phyloP scores from a whole-genome alignment of 257 asterid species.

The Penstemon newberryi region DNA sequence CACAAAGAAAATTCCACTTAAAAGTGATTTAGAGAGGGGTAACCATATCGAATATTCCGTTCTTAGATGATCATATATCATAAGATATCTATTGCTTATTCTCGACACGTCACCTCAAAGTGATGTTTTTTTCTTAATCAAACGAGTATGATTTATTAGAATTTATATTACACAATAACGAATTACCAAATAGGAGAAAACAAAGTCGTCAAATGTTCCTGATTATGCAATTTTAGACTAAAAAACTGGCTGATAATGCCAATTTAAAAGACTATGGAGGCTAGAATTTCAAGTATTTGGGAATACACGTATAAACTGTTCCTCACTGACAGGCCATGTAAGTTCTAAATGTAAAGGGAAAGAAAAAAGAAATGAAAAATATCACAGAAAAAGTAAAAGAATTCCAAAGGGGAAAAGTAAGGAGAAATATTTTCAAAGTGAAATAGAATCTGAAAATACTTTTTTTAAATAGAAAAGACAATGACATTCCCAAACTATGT shows the following conservation, averaged over 20 bases:
- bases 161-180: conserved; percentile 3
- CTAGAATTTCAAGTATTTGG: neutral
- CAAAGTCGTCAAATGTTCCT: neutral
- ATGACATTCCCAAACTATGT: conserved; percentile 9
- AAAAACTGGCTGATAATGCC: conserved; percentile 1
- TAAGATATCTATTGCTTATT: neutral
- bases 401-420: neutral
- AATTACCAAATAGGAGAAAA: neutral
- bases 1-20: neutral
- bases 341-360: neutral
- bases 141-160: conserved; percentile 2
- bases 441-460: neutral
- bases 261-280: neutral
- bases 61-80: conserved; percentile 17
- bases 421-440: neutral
- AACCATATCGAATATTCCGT: neutral
- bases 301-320: too few relatives aligned
- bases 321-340: neutral
- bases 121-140: neutral
- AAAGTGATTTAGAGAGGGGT: conserved; percentile 4
- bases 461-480: neutral
- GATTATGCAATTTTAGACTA: neutral
- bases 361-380: neutral
- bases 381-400: neutral
- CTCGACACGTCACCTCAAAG: too few relatives aligned